phyloP scores from a whole-genome alignment of 2,329 filamentous ascomycete species.

The Aspergillus unguis region DNA sequence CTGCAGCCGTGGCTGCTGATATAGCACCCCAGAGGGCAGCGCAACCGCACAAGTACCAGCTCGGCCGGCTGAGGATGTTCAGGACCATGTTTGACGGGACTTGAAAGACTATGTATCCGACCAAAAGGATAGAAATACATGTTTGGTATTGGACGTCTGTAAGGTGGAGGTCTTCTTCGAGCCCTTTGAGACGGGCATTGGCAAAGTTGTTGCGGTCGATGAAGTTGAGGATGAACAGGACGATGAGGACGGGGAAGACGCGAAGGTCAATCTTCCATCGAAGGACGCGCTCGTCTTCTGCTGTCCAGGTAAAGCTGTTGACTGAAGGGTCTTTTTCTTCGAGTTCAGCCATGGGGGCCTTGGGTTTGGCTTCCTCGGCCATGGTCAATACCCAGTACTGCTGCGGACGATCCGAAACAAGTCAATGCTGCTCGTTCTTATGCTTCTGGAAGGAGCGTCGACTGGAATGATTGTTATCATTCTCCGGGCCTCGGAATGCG shows the following conservation, averaged over 20 bases:
- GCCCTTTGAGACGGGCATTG: background rate
- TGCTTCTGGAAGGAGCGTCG: background rate
- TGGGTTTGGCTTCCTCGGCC: background rate
- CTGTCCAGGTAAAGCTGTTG: background rate
- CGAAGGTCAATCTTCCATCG: background rate
- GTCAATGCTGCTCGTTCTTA: background rate
- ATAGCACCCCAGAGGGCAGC: background rate
- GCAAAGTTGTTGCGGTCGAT: constrained; percentile 4
- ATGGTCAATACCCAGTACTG: background rate
- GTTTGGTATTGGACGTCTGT: background rate
- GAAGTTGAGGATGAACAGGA: constrained; percentile 2
- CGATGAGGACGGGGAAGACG: background rate
- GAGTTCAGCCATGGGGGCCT: background rate
- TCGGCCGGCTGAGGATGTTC: background rate
- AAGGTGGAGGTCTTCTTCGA: background rate
- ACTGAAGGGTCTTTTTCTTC: background rate
- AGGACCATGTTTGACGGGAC: background rate
- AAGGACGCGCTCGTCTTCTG: background rate
- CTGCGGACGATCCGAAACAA: too few relatives aligned
- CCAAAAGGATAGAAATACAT: background rate
- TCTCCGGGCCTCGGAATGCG: background rate
- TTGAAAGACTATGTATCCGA: background rate
- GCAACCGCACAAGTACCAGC: background rate
- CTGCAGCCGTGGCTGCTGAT: background rate
- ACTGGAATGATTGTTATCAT: background rate